A percentile compares a stretch with the other conserved stretches of the same genome.
Evolutionary conservation across 352 stramenopile species (phyloP).

Genomic region (Pythium aphanidermatum): DNA sequence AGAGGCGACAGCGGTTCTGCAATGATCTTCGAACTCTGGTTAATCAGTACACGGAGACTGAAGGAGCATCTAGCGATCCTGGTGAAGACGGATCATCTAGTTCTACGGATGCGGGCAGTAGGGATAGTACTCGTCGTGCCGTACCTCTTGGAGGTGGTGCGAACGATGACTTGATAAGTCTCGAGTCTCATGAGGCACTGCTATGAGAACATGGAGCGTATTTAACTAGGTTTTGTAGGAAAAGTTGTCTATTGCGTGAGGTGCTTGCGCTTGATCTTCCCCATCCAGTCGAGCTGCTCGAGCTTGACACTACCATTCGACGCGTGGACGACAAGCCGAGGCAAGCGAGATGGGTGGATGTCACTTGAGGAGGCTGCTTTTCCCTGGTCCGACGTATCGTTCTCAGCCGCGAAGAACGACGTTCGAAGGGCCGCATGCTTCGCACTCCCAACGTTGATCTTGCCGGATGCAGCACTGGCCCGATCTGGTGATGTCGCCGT

Average conservation of each 20-base stretch:
- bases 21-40: too few species aligned
- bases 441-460: constrained; percentile 68
- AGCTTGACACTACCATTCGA: constrained; percentile 20
- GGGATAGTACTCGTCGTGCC: too few species aligned
- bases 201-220: too few species aligned
- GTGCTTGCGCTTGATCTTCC: constrained; percentile 74
- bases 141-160: too few species aligned
- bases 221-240: too few species aligned
- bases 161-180: too few species aligned
- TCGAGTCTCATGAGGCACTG: too few species aligned
- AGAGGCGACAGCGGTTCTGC: too few species aligned
- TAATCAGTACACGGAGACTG: too few species aligned
- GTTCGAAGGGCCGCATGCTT: constrained; percentile 66
- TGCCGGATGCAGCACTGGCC: constrained; percentile 32
- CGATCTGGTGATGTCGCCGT: constrained; percentile 5
- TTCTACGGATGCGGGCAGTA: too few species aligned
- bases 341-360: constrained; percentile 4
- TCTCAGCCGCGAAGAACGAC: constrained; percentile 68
- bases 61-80: too few species aligned
- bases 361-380: constrained; percentile 1
- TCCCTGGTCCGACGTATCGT: constrained; percentile 2
- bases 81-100: too few species aligned
- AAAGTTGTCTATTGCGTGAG: constrained; percentile 17
- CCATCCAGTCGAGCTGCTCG: constrained; percentile 73
- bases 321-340: constrained; percentile 15